These are phyloP conservation scores for Shiraia sp. DNA, from an alignment of 2,329 filamentous ascomycete genomes.

Conservation along the genomic window DNA sequence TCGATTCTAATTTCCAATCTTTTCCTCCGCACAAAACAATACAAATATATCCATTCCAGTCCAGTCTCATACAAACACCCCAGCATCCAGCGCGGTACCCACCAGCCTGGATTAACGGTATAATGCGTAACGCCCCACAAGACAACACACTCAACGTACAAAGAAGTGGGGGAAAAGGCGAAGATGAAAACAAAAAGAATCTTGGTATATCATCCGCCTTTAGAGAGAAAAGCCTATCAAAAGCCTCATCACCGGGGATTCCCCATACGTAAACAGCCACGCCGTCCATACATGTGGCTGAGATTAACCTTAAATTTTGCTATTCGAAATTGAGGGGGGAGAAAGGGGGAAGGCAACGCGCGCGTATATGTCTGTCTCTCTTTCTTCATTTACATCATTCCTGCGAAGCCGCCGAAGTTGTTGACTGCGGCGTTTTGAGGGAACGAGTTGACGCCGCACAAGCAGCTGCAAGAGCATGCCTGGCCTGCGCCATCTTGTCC, in stretches of 20 bases:
- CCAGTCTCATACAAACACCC: conserved; percentile 12
- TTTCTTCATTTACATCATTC: conserved; percentile 26
- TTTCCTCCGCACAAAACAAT: no score
- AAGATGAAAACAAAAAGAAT: no score
- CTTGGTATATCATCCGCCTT: no score
- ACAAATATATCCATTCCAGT: no score
- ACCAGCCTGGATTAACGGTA: no score
- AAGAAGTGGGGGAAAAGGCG: background rate
- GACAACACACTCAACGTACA: no score
- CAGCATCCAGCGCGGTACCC: background rate
- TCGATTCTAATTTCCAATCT: conserved; percentile 28
- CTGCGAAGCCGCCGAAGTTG: conserved; percentile 44
- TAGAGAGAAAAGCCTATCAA: conserved; percentile 2
- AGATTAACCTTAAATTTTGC: no score
- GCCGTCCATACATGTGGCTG: no score
- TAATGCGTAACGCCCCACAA: no score
- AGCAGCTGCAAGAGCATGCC: conserved; percentile 42
- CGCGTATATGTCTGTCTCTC: conserved; percentile 6
- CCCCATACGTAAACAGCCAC: no score
- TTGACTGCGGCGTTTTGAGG: conserved; percentile 36
- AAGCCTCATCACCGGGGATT: conserved; percentile 1
- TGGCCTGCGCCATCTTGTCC: conserved; percentile 34
- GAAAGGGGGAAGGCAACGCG: background rate
- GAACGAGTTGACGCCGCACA: conserved; percentile 45
- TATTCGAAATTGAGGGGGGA: no score